Percentiles rank a stretch among this genome's conserved stretches.
phyloP scores from a whole-genome alignment of 2,329 filamentous ascomycete genomes.

The Diplodia sapinea region DNA sequence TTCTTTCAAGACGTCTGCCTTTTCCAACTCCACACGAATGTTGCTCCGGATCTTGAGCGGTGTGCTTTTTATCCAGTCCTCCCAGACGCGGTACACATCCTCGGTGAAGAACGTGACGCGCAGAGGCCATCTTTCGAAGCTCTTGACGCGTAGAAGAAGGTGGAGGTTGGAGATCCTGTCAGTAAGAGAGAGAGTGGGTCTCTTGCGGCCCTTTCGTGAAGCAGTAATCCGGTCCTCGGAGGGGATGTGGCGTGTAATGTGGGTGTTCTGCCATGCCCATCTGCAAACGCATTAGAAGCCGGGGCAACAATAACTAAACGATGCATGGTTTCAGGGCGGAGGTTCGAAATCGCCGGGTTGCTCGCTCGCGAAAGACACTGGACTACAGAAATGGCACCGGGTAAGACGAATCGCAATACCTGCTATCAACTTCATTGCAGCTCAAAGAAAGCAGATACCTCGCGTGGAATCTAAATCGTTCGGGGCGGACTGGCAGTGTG shows the following conservation, averaged over 20 bases:
- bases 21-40: constrained; percentile 63
- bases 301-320: not conserved
- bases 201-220: constrained; percentile 49
- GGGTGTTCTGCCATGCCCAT: constrained; percentile 91
- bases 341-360: constrained; percentile 2
- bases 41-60: constrained; percentile 48
- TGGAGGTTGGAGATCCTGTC: constrained; percentile 82
- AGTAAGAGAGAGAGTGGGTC: constrained; percentile 64
- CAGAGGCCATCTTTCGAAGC: constrained; percentile 84
- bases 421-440: not conserved
- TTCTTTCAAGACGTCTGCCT: not conserved
- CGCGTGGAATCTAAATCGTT: not conserved
- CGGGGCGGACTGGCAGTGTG: not conserved
- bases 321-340: no score
- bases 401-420: not conserved
- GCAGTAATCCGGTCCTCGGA: constrained; percentile 34
- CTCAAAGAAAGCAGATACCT: not conserved
- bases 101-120: constrained; percentile 76
- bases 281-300: constrained; percentile 51
- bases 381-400: not conserved
- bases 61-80: constrained; percentile 45
- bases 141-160: constrained; percentile 76
- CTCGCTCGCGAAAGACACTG: not conserved
- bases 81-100: constrained; percentile 75
- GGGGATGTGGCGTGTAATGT: constrained; percentile 77